phyloP scores from a whole-genome alignment of 2,329 filamentous ascomycete species.

The Thelonectria discophora region DNA sequence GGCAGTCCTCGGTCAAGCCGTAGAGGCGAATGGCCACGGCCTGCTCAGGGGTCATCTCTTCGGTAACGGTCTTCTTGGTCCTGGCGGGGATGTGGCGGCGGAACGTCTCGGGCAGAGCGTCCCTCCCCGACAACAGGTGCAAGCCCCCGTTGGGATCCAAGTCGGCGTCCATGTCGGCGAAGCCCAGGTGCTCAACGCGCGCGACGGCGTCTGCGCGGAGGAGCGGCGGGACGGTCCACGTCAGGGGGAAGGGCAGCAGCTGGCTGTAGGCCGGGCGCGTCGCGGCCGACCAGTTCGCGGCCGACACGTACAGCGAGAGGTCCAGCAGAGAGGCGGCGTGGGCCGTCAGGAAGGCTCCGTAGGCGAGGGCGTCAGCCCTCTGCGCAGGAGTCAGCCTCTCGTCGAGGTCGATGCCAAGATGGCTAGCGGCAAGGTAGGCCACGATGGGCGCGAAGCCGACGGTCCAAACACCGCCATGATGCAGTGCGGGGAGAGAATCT shows the following conservation, averaged over 20 bases:
- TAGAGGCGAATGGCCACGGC: slow-evolving; percentile 80
- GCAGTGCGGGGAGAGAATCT: slow-evolving; percentile 66
- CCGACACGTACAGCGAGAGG: slow-evolving; percentile 88
- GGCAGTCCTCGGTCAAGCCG: slow-evolving; percentile 73
- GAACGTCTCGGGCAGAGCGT: slow-evolving; percentile 52
- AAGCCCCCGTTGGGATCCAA: slow-evolving; percentile 51
- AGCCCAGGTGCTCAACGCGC: slow-evolving; percentile 74
- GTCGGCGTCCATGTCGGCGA: slow-evolving; percentile 74
- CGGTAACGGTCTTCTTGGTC: slow-evolving; percentile 66
- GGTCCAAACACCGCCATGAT: slow-evolving; percentile 61
- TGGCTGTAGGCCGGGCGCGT: slow-evolving; percentile 84
- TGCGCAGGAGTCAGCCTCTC: slow-evolving; percentile 50
- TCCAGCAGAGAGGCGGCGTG: slow-evolving; percentile 82
- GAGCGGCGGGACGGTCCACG: slow-evolving; percentile 83
- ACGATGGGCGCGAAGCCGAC: slow-evolving; percentile 71
- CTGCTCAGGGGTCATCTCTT: slow-evolving; percentile 74
- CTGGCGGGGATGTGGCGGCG: slow-evolving; percentile 49
- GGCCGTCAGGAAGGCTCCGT: slow-evolving; percentile 75
- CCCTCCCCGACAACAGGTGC: slow-evolving; percentile 49
- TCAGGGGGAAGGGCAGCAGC: slow-evolving; percentile 85
- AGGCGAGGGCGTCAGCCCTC: slow-evolving; percentile 59
- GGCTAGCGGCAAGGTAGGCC: slow-evolving; percentile 58
- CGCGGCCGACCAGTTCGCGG: slow-evolving; percentile 80
- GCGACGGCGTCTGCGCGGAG: slow-evolving; percentile 75
- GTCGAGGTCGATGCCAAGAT: slow-evolving; percentile 51